These are phyloP conservation scores for Scalesia atractyloides DNA, from an alignment of 129 eudicot genomes.

Conservation along the genomic window DNA sequence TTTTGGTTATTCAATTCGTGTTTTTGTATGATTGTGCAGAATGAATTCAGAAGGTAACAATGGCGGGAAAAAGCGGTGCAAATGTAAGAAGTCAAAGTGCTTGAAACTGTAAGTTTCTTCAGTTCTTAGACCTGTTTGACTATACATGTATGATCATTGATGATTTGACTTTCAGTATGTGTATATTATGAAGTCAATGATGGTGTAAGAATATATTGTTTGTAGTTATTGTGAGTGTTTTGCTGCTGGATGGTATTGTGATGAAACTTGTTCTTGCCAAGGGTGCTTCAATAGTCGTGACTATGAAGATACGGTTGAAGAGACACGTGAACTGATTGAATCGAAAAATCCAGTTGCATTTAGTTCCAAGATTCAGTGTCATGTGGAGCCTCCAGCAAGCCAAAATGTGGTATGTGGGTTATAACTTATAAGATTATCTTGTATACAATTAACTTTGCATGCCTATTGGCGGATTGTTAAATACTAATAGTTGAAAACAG, in stretches of 20 bases:
- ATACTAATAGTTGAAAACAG: constrained; percentile 36
- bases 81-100: constrained; percentile 68
- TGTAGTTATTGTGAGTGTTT: constrained; percentile 89
- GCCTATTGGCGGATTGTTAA: background rate
- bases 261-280: constrained; percentile 67
- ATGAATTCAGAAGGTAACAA: constrained; percentile 35
- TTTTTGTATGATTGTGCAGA: constrained; percentile 32
- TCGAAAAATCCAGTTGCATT: constrained; percentile 74
- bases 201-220: constrained; percentile 3
- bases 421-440: background rate
- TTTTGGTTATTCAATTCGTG: background rate
- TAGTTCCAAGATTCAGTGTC: constrained; percentile 53
- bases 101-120: constrained; percentile 66
- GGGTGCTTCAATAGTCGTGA: constrained; percentile 65
- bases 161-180: background rate
- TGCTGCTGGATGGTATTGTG: constrained; percentile 73
- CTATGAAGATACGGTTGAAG: constrained; percentile 64
- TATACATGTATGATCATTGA: no score
- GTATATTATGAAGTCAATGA: constrained; percentile 4
- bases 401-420: constrained; percentile 34
- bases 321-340: constrained; percentile 50
- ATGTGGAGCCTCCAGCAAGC: constrained; percentile 35
- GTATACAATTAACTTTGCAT: background rate
- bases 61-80: constrained; percentile 59
- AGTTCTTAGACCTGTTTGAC: background rate